phyloP scores from a whole-genome alignment of 306 rosid species.

The Fragaria iinumae region DNA sequence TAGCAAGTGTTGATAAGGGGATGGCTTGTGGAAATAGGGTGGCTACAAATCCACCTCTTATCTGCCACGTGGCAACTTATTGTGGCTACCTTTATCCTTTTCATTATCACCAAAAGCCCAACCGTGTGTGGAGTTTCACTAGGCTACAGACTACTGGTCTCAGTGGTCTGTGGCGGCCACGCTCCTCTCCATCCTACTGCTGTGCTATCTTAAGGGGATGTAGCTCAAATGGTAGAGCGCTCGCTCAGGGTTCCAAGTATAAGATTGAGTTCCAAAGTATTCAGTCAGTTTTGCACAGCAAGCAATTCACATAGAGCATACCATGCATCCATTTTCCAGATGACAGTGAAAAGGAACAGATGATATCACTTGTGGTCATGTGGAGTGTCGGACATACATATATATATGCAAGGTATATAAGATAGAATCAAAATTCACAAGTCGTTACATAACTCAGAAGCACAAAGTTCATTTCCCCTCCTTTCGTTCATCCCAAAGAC shows the following conservation, averaged over 20 bases:
- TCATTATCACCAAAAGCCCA: conserved; percentile 21
- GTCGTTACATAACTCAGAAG: conserved; percentile 44
- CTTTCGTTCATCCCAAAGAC: conserved; percentile 29
- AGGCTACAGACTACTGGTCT: neutral
- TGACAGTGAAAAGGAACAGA: no score
- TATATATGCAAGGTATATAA: conserved; percentile 13
- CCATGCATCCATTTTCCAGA: neutral
- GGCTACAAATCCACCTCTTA: conserved; percentile 32
- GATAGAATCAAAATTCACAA: conserved; percentile 35
- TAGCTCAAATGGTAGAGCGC: conserved; percentile 98
- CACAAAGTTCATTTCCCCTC: conserved; percentile 58
- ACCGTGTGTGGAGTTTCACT: neutral
- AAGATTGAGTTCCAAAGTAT: no score
- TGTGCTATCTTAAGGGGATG: conserved; percentile 35
- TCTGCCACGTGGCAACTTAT: conserved; percentile 54
- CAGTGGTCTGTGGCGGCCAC: neutral
- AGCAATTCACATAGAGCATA: no score
- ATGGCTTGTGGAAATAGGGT: conserved; percentile 34
- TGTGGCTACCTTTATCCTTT: conserved; percentile 36
- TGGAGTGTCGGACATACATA: neutral
- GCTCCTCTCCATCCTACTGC: neutral
- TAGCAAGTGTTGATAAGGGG: conserved; percentile 17
- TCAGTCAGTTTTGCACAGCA: no score
- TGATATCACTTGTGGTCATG: neutral
- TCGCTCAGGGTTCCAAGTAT: conserved; percentile 34